Conservation (phyloP, 257 asterid species). For the Rhazya stricta region DNA sequence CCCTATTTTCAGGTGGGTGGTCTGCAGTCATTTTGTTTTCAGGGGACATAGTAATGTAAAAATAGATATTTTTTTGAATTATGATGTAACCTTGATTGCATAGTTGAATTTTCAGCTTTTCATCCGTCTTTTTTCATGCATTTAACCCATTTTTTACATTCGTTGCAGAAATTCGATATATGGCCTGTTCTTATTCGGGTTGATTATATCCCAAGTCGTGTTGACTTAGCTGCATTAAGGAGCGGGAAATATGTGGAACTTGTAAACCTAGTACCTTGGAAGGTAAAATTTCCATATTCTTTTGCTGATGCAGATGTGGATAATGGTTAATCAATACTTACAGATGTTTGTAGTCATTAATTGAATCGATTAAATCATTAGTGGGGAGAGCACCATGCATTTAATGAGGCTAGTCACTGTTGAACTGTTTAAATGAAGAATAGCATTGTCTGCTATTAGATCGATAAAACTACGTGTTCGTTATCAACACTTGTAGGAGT, state of each 20-base stretch:
- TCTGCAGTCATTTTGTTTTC: constrained; percentile 14
- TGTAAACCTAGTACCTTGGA: constrained; percentile 94
- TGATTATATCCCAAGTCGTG: constrained; percentile 82
- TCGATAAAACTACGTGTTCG: background rate
- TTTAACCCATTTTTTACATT: constrained; percentile 7
- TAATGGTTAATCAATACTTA: background rate
- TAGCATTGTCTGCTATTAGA: background rate
- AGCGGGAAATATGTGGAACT: constrained; percentile 97
- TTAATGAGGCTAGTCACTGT: background rate
- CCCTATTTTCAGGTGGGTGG: constrained; percentile 82
- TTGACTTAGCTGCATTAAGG: constrained; percentile 89
- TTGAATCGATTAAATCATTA: background rate
- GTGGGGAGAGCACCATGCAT: background rate
- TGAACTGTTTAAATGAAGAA: background rate
- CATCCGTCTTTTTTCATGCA: constrained; percentile 7
- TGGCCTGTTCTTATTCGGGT: constrained; percentile 78
- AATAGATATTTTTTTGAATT: background rate
- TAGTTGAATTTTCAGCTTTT: constrained; percentile 8
- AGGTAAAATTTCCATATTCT: constrained; percentile 45
- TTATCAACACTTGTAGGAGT: background rate
- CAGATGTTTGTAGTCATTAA: background rate
- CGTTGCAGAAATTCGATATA: constrained; percentile 88
- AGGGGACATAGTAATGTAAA: background rate
- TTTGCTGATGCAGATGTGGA: background rate
- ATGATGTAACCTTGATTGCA: background rate